Percentiles rank a stretch among this genome's conserved stretches.
Conservation (phyloP, 2,329 filamentous ascomycete genomes). For the Arthrobotrys entomopaga region DNA sequence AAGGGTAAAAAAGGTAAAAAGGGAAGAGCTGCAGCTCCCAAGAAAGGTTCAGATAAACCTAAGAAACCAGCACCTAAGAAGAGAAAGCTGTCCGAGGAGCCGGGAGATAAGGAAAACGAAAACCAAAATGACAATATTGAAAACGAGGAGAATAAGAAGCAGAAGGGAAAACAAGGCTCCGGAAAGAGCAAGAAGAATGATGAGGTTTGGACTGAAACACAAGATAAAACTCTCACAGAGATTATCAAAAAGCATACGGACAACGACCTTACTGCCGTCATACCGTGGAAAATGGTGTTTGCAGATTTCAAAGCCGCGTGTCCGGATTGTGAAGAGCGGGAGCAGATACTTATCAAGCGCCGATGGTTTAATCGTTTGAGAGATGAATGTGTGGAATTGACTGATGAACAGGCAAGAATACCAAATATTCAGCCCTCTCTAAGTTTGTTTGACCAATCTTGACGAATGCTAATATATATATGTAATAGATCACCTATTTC, state of each 20-base stretch:
- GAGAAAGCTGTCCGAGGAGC: slow-evolving; percentile 22
- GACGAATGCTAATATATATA: not conserved
- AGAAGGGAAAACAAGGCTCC: slow-evolving; percentile 3
- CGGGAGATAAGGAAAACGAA: slow-evolving; percentile 7
- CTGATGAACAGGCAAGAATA: slow-evolving; percentile 23
- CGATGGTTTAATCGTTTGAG: slow-evolving; percentile 28
- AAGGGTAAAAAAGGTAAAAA: slow-evolving; percentile 16
- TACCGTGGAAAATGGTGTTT: slow-evolving; percentile 21
- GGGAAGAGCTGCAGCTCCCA: slow-evolving; percentile 6
- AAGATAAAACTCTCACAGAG: slow-evolving; percentile 12
- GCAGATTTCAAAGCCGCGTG: slow-evolving; percentile 17
- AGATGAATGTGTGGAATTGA: slow-evolving; percentile 21
- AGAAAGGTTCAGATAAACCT: slow-evolving; percentile 7
- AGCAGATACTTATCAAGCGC: slow-evolving; percentile 9
- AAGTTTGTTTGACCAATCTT: too few relatives aligned
- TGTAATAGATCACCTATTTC: slow-evolving; percentile 19
- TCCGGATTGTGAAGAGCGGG: not conserved
- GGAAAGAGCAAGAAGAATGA: slow-evolving; percentile 1
- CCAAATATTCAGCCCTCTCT: not conserved
- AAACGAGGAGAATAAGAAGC: not conserved
- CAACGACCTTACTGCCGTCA: not conserved
- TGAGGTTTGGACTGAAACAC: slow-evolving; percentile 20
- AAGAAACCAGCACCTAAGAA: slow-evolving; percentile 39
- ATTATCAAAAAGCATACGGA: slow-evolving; percentile 25
- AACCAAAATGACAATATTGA: slow-evolving; percentile 11